Percentiles rank a stretch among this genome's conserved stretches.
Conservation (phyloP, 2,329 filamentous ascomycete species). For the Aspergillus sclerotialis region DNA sequence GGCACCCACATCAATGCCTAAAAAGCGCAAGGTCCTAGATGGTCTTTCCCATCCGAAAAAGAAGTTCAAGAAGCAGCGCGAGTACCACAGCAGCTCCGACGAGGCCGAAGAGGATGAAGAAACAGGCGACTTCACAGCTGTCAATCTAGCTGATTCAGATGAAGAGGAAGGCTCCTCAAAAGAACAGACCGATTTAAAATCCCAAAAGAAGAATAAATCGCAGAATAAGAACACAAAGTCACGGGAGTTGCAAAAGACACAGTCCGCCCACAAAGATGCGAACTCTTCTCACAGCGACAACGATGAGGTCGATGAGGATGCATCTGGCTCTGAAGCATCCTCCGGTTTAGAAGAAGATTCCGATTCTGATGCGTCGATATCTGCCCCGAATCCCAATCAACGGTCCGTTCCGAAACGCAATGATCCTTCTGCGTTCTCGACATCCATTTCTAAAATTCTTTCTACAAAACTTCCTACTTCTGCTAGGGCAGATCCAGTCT, state of each 20-base stretch:
- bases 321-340: slow-evolving; percentile 18
- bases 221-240: slow-evolving; percentile 11
- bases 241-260: slow-evolving; percentile 6
- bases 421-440: slow-evolving; percentile 85
- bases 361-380: slow-evolving; percentile 35
- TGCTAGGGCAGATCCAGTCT: slow-evolving; percentile 81
- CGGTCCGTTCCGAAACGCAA: slow-evolving; percentile 62
- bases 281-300: too few relatives aligned
- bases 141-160: slow-evolving; percentile 43
- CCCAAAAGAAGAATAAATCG: slow-evolving; percentile 10
- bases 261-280: slow-evolving; percentile 13
- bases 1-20: slow-evolving; percentile 32
- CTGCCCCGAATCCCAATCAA: slow-evolving; percentile 36
- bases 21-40: slow-evolving; percentile 56
- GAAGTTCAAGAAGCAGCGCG: slow-evolving; percentile 56
- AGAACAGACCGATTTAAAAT: too few relatives aligned
- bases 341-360: slow-evolving; percentile 32
- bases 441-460: slow-evolving; percentile 87
- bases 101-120: slow-evolving; percentile 45
- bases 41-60: slow-evolving; percentile 48
- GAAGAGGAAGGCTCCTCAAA: too few relatives aligned
- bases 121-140: slow-evolving; percentile 41
- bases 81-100: slow-evolving; percentile 58
- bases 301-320: slow-evolving; percentile 20
- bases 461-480: slow-evolving; percentile 77